Evolutionary conservation across 768 basidiomycete species (phyloP).

Genomic region (Tephrocybe sp.): DNA sequence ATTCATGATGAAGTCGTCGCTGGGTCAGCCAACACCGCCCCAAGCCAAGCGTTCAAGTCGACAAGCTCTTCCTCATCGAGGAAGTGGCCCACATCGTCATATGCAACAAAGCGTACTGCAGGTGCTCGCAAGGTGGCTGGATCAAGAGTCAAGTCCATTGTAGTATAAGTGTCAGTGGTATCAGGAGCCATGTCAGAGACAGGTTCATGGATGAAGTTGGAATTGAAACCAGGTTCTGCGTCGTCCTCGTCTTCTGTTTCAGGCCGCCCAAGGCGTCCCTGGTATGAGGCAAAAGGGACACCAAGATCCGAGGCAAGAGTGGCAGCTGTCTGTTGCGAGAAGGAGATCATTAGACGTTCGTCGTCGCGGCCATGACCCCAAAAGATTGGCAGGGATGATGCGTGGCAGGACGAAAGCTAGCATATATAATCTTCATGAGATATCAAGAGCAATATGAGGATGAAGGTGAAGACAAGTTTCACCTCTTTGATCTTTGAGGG

Average conservation of each 20-base stretch:
- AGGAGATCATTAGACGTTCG: conserved; percentile 48
- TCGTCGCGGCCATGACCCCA: conserved; percentile 74
- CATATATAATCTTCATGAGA: background rate
- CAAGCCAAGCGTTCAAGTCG: conserved; percentile 26
- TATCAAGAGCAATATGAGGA: background rate
- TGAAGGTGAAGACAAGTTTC: background rate
- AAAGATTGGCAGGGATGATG: conserved; percentile 60
- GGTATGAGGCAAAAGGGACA: conserved; percentile 26
- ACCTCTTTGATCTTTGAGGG: conserved; percentile 51
- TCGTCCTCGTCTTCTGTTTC: no score
- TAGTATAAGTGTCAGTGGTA: no score
- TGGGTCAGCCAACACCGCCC: background rate
- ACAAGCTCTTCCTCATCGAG: conserved; percentile 21
- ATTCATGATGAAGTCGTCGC: no score
- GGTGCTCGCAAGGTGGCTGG: background rate
- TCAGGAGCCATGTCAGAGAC: background rate
- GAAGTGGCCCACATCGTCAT: conserved; percentile 26
- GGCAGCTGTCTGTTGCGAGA: conserved; percentile 47
- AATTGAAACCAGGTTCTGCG: no score
- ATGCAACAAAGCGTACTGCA: conserved; percentile 24
- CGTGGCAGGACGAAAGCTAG: conserved; percentile 49
- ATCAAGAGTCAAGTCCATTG: background rate
- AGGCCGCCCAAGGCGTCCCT: background rate
- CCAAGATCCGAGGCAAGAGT: conserved; percentile 47
- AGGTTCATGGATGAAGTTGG: background rate